Conservation (phyloP, 441 rosid species). For the Gossypium gossypioides region DNA sequence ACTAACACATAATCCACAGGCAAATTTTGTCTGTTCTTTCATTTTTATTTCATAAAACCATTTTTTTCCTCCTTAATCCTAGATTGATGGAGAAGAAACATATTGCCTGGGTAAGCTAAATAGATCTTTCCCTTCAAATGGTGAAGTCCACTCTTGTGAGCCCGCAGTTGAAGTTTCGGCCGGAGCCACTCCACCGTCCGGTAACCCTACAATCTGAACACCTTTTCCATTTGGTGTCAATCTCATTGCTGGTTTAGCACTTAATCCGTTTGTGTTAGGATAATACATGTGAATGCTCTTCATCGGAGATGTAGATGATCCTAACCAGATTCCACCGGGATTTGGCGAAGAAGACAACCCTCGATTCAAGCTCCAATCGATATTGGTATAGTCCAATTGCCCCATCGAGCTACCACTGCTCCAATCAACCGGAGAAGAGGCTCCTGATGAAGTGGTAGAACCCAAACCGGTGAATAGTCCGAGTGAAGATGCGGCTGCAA, state of each 20-base stretch:
- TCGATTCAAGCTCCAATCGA: slow-evolving; percentile 81
- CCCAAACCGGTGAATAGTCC: slow-evolving; percentile 69
- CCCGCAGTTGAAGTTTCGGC: slow-evolving; percentile 33
- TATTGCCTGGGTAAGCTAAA: slow-evolving; percentile 74
- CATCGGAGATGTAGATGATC: slow-evolving; percentile 27
- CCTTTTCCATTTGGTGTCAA: slow-evolving; percentile 29
- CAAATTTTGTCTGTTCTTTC: slow-evolving; percentile 18
- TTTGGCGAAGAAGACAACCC: slow-evolving; percentile 31
- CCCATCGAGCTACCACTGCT: slow-evolving; percentile 47
- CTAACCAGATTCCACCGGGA: slow-evolving; percentile 39
- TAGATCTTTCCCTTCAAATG: slow-evolving; percentile 76
- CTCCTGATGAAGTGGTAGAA: slow-evolving; percentile 46
- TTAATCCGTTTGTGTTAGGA: slow-evolving; percentile 24
- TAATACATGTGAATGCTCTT: slow-evolving; percentile 31
- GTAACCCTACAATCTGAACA: slow-evolving; percentile 32
- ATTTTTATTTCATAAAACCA: slow-evolving; percentile 23
- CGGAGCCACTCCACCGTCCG: slow-evolving; percentile 22
- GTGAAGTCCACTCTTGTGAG: slow-evolving; percentile 71
- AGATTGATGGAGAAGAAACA: slow-evolving; percentile 73
- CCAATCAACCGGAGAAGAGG: slow-evolving; percentile 78
- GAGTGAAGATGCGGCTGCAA: slow-evolving; percentile 70
- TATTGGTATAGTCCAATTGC: slow-evolving; percentile 52
- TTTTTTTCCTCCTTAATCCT: slow-evolving; percentile 19
- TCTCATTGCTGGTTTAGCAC: slow-evolving; percentile 39
- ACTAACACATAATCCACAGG: slow-evolving; percentile 36